Percentiles rank a stretch among this genome's conserved stretches.
Evolutionary conservation across 805 yeast genomes (phyloP).

Genomic region (Cyberlindnera galapagoensis): DNA sequence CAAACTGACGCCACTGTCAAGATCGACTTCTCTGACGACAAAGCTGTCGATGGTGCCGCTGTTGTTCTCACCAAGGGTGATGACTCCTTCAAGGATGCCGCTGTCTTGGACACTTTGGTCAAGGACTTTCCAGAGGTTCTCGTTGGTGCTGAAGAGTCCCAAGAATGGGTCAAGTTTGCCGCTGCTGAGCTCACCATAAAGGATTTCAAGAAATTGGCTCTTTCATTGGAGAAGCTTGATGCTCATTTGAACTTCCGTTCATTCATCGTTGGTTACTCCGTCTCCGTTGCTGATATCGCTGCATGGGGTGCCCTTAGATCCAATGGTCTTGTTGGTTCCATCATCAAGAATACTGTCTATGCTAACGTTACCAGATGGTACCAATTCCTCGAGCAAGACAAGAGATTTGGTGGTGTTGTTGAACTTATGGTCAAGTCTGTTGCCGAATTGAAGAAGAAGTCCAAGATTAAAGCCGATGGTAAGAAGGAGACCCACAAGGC

Average conservation of each 20-base stretch:
- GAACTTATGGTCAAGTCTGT: constrained; percentile 62
- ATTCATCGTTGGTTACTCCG: constrained; percentile 60
- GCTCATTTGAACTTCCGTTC: constrained; percentile 81
- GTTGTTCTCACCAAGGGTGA: constrained; percentile 41
- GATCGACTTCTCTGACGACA: constrained; percentile 67
- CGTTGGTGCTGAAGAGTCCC: constrained; percentile 30
- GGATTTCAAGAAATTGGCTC: constrained; percentile 82
- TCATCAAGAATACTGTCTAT: constrained; percentile 77
- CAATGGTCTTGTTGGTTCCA: constrained; percentile 88
- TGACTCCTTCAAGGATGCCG: constrained; percentile 35
- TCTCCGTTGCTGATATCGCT: constrained; percentile 75
- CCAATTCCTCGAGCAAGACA: constrained; percentile 61
- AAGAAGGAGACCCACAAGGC: constrained; percentile 87
- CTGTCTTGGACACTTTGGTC: constrained; percentile 44
- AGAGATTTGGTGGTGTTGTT: constrained; percentile 62
- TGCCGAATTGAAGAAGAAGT: constrained; percentile 64
- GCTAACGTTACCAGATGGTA: constrained; percentile 93
- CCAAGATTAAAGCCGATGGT: constrained; percentile 39
- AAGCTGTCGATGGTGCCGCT: constrained; percentile 46
- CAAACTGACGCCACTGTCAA: constrained; percentile 44
- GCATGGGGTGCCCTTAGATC: constrained; percentile 93
- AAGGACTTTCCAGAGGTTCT: constrained; percentile 43
- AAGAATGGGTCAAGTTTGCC: constrained; percentile 64
- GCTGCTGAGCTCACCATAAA: constrained; percentile 63
- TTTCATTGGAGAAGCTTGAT: constrained; percentile 74